phyloP scores from a whole-genome alignment of 352 stramenopile species.

The Globisporangium emineosum region DNA sequence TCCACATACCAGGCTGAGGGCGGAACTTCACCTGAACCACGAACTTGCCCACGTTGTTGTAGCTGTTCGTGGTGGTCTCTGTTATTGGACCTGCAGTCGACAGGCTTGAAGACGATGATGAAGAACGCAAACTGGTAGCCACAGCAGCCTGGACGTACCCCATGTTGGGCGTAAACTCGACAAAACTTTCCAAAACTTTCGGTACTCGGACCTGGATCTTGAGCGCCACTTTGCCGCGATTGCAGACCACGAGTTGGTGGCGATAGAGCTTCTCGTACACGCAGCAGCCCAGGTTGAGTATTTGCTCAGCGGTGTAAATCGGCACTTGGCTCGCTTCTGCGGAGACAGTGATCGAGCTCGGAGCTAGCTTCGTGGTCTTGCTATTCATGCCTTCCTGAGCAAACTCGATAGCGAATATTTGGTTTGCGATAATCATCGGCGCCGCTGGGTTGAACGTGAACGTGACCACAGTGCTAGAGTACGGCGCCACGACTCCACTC shows the following conservation, averaged over 20 bases:
- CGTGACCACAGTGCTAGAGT: slow-evolving; percentile 36
- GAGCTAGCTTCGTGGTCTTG: slow-evolving; percentile 1
- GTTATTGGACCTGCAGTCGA: no score
- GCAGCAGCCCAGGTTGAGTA: slow-evolving; percentile 83
- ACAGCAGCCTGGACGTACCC: slow-evolving; percentile 74
- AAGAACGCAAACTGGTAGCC: background rate
- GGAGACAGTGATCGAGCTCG: slow-evolving; percentile 21
- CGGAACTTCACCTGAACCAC: slow-evolving; percentile 71
- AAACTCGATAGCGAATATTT: slow-evolving; percentile 41
- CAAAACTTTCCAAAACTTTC: slow-evolving; percentile 42
- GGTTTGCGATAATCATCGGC: slow-evolving; percentile 31
- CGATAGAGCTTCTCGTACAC: slow-evolving; percentile 88
- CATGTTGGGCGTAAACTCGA: slow-evolving; percentile 85
- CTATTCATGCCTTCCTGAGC: slow-evolving; percentile 4
- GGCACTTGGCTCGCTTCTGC: slow-evolving; percentile 40
- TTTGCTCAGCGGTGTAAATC: slow-evolving; percentile 29
- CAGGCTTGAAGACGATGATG: background rate
- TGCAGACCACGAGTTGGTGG: slow-evolving; percentile 71
- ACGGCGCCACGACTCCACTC: slow-evolving; percentile 43
- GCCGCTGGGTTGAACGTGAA: slow-evolving; percentile 62
- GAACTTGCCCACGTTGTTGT: slow-evolving; percentile 35
- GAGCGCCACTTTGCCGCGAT: slow-evolving; percentile 86
- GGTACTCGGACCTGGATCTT: slow-evolving; percentile 79
- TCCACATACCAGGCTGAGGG: slow-evolving; percentile 46
- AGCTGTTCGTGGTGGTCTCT: background rate